Evolutionary conservation across 257 asterid species (phyloP).

Genomic region (Fraxinus americana): DNA sequence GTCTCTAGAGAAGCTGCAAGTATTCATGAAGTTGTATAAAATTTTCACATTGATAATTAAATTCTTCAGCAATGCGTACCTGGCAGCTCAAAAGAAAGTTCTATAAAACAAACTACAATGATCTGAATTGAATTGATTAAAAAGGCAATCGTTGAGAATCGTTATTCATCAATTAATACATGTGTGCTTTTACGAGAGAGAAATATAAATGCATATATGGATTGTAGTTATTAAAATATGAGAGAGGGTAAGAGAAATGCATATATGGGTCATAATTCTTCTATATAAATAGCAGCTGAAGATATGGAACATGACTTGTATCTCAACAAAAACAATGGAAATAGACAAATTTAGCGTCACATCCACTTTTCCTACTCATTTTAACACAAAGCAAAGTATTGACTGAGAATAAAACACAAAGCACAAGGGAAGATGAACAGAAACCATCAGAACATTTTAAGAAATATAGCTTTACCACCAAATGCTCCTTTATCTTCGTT

Average conservation of each 20-base stretch:
- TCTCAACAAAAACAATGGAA: background rate
- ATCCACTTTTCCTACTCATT: background rate
- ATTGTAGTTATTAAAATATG: background rate
- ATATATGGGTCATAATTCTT: background rate
- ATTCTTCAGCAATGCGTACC: conserved; percentile 31
- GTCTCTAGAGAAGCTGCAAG: conserved; percentile 12
- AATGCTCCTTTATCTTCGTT: background rate
- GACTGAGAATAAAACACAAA: background rate
- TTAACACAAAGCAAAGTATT: background rate
- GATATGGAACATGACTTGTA: background rate
- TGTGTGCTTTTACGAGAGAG: background rate
- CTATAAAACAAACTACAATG: background rate
- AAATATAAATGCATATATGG: background rate
- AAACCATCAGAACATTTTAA: background rate
- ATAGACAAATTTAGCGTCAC: background rate
- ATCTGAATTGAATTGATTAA: conserved; percentile 18
- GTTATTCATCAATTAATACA: conserved; percentile 2
- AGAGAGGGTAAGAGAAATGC: background rate
- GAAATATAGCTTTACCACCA: background rate
- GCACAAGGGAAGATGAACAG: background rate
- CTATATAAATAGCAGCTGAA: background rate
- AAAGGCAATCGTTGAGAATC: conserved; percentile 1
- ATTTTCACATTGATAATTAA: conserved; percentile 10
- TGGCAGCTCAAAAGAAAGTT: conserved; percentile 34
- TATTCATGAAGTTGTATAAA: conserved; percentile 8